Percentiles rank a stretch among this genome's conserved stretches.
phyloP scores from a whole-genome alignment of 1,284 basidiomycete genomes.

The Rhodotorula sp. region DNA sequence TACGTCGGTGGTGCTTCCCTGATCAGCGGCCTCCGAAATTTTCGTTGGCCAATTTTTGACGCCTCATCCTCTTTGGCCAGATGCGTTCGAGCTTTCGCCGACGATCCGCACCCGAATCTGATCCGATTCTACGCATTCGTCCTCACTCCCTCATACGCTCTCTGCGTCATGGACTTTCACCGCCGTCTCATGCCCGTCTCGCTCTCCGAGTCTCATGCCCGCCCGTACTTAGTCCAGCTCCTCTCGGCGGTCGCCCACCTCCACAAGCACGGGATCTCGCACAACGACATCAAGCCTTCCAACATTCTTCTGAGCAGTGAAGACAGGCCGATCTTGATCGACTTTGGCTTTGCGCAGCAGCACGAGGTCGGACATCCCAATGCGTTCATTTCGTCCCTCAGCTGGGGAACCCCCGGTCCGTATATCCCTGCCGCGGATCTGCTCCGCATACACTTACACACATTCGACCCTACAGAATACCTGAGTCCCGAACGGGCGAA shows the following conservation, averaged over 20 bases:
- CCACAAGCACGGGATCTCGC: constrained; percentile 65
- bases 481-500: constrained; percentile 82
- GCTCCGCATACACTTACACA: neutral
- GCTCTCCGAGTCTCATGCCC: constrained; percentile 71
- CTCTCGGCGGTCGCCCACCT: constrained; percentile 67
- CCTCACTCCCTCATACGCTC: constrained; percentile 81
- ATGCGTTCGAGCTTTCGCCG: constrained; percentile 76
- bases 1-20: constrained; percentile 6
- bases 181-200: constrained; percentile 76
- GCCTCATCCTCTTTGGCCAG: constrained; percentile 47
- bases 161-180: constrained; percentile 67
- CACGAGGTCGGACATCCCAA: constrained; percentile 53
- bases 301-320: constrained; percentile 86
- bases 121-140: constrained; percentile 89
- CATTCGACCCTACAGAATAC: constrained; percentile 53
- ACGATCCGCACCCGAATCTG: constrained; percentile 81
- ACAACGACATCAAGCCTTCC: constrained; percentile 82
- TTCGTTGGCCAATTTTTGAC: too few species aligned
- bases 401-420: constrained; percentile 30
- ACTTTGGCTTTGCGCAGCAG: constrained; percentile 74
- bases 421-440: too few species aligned
- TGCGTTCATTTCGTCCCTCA: constrained; percentile 22
- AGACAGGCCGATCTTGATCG: constrained; percentile 56
- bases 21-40: too few species aligned
- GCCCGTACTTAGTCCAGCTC: constrained; percentile 75